Evolutionary conservation across 2,329 filamentous ascomycete genomes (phyloP).

Genomic region (Clonostachys chloroleuca): DNA sequence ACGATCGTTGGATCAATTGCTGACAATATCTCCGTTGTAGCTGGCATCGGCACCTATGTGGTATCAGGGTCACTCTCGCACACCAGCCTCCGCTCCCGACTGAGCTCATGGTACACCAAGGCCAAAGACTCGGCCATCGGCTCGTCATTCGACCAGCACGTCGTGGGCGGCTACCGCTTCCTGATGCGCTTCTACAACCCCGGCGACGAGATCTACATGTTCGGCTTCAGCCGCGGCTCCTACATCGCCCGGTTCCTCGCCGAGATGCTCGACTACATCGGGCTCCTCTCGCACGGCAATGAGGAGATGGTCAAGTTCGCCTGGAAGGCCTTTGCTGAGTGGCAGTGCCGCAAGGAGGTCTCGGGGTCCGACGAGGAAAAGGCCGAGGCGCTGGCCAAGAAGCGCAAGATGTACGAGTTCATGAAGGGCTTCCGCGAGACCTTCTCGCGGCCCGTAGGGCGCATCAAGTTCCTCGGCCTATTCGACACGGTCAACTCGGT

Average conservation of each 20-base stretch:
- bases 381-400: slow-evolving; percentile 30
- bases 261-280: slow-evolving; percentile 82
- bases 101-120: slow-evolving; percentile 65
- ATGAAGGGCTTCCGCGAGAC: slow-evolving; percentile 80
- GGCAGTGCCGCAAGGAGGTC: slow-evolving; percentile 56
- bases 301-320: slow-evolving; percentile 82
- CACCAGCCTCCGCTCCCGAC: slow-evolving; percentile 47
- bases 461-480: slow-evolving; percentile 72
- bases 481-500: slow-evolving; percentile 84
- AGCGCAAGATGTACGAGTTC: slow-evolving; percentile 63
- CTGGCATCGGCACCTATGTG: slow-evolving; percentile 71
- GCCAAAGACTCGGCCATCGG: slow-evolving; percentile 78
- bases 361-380: slow-evolving; percentile 34
- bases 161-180: slow-evolving; percentile 79
- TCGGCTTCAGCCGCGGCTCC: slow-evolving; percentile 69
- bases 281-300: slow-evolving; percentile 74
- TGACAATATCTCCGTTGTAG: slow-evolving; percentile 19
- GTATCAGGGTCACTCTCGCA: slow-evolving; percentile 55
- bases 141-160: slow-evolving; percentile 76
- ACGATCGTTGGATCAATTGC: background rate
- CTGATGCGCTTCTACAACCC: slow-evolving; percentile 69
- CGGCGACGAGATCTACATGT: slow-evolving; percentile 65
- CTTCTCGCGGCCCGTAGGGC: slow-evolving; percentile 69
- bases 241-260: slow-evolving; percentile 74
- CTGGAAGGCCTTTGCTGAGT: slow-evolving; percentile 76